These are phyloP conservation scores for Monilinia polystroma DNA, from an alignment of 2,329 filamentous ascomycete species.

Conservation along the genomic window DNA sequence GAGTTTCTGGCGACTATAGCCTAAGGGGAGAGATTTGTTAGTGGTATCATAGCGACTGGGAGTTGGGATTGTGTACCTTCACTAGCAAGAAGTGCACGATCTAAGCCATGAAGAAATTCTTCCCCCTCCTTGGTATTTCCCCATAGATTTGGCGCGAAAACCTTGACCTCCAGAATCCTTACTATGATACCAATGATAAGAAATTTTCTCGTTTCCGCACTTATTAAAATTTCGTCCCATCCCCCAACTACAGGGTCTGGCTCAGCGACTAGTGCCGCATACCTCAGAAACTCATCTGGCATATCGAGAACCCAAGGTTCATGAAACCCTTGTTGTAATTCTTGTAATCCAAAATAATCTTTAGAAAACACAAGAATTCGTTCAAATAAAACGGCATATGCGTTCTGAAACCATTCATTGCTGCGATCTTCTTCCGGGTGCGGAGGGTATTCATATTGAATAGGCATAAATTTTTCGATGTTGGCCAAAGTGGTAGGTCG, in stretches of 20 bases:
- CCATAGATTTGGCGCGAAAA: constrained; percentile 35
- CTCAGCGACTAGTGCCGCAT: constrained; percentile 32
- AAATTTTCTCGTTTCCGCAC: constrained; percentile 31
- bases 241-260: constrained; percentile 29
- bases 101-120: constrained; percentile 31
- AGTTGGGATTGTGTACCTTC: constrained; percentile 30
- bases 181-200: constrained; percentile 34
- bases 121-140: constrained; percentile 31
- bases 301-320: constrained; percentile 28
- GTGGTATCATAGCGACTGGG: not conserved
- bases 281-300: constrained; percentile 30
- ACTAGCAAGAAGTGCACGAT: constrained; percentile 29
- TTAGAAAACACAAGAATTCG: constrained; percentile 21
- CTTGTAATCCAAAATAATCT: constrained; percentile 28
- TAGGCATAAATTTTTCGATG: constrained; percentile 23
- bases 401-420: constrained; percentile 30
- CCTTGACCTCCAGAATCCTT: constrained; percentile 29
- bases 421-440: constrained; percentile 29
- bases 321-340: constrained; percentile 23
- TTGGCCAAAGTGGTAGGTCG: constrained; percentile 8
- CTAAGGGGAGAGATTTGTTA: constrained; percentile 26
- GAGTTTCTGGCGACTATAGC: constrained; percentile 31
- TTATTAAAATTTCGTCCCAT: constrained; percentile 34
- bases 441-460: constrained; percentile 24
- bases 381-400: constrained; percentile 27